Base-by-base conservation (phyloP, 2,329 filamentous ascomycete species). In the Microdochium bolleyi region DNA sequence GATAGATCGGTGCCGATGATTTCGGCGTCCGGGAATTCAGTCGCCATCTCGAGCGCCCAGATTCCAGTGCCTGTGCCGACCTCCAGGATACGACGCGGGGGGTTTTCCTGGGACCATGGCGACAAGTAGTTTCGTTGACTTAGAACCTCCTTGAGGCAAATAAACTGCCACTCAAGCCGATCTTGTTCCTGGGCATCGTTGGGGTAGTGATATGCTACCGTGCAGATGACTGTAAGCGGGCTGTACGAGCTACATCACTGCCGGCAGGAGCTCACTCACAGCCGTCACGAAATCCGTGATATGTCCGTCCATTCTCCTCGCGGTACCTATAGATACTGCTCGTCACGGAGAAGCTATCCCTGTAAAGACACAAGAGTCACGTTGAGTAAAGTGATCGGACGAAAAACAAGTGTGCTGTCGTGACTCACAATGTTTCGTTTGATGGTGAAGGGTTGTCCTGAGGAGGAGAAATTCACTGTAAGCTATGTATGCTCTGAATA, bases 1-100 rank as follows among this genome's bases (percentile, higher is more conserved):
- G 83, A 87, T 5, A 88, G 72, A 60, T 88, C 85, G 9, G 80
- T 85, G 30, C 83, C 85, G 49, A 78, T 75, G 27, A 88, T 74
- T 55, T 76, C 67, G 11, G 84, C 70, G 3, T 75, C 62, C 13
- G 84, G 84, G 55, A 84, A 87, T 49, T 72, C 61, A 58, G 83
- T 79, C 59, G 81, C 83, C 71, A 89, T 79, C 60, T 86, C 80
- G 54, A 88, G 83, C 13, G 83, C 82, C 83, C 83, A 86, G 56
- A 81, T 77, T 1, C 74, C 74, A 2, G 68, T 70, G 3, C 74
- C 74, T 0, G 74, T 77, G 14, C 67, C 74, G 27, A 77, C 63
- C 52, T 77, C 74, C 34, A 63, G 56, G 22, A 64, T 55, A n/a
- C 62, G 61, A 16, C 60, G 58, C 1, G 73, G 73, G 3, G 70